Evolutionary conservation across 345 rosid genomes (phyloP).

Genomic region (Gossypium ekmanianum): DNA sequence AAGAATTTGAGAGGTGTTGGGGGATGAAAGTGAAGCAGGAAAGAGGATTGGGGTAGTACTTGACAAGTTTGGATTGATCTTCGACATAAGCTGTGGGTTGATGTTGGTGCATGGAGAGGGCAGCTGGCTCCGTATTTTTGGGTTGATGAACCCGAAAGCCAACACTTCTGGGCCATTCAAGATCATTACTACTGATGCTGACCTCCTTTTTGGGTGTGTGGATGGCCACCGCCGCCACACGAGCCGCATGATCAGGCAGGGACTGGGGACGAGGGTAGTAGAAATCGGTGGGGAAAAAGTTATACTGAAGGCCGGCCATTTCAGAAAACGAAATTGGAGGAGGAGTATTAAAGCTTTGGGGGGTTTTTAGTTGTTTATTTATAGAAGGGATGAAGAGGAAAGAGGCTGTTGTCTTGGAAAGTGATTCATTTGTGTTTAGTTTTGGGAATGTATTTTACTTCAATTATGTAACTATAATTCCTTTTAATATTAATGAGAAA

Average conservation of each 20-base stretch:
- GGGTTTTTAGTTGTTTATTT: neutral
- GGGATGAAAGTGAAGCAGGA: neutral
- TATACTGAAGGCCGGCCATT: slow-evolving; percentile 32
- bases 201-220: neutral
- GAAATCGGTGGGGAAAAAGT: slow-evolving; percentile 51
- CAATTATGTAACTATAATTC: no score
- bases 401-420: neutral
- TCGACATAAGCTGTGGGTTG: neutral
- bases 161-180: slow-evolving; percentile 6
- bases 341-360: neutral
- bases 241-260: neutral
- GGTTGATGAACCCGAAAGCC: neutral
- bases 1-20: neutral
- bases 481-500: no score
- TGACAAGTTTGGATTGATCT: neutral
- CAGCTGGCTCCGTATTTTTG: neutral
- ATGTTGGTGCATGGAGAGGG: neutral
- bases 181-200: neutral
- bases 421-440: no score
- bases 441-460: no score
- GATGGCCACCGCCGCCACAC: neutral
- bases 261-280: slow-evolving; percentile 41
- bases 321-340: neutral
- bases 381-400: neutral
- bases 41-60: neutral